Conservation (phyloP, 805 yeast species). For the Kodamaea restingae region DNA sequence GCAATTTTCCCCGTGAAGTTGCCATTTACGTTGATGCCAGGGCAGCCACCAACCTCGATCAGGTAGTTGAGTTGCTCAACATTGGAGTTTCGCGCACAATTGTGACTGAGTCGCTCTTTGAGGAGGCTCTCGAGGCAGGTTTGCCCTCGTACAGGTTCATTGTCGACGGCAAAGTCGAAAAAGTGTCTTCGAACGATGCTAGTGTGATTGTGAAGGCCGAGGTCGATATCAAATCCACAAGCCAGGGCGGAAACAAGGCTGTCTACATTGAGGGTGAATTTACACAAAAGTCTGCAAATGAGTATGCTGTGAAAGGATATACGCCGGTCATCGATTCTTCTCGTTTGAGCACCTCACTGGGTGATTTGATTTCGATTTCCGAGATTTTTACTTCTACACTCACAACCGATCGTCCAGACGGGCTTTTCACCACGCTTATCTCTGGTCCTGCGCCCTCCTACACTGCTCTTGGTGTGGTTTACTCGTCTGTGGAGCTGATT, state of each 20-base stretch:
- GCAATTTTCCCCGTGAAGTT: conserved; percentile 27
- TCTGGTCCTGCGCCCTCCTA: conserved; percentile 56
- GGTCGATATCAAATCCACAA: conserved; percentile 17
- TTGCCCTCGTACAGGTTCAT: conserved; percentile 50
- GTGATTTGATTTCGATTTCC: conserved; percentile 31
- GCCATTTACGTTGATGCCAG: conserved; percentile 31
- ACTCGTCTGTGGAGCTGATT: conserved; percentile 81
- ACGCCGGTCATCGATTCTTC: conserved; percentile 29
- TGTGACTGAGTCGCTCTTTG: conserved; percentile 27
- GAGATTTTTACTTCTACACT: conserved; percentile 49
- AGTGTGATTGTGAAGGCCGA: conserved; percentile 19
- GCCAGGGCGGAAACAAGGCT: conserved; percentile 27
- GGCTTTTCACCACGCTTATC: conserved; percentile 80
- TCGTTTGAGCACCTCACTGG: conserved; percentile 28
- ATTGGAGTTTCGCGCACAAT: conserved; percentile 53
- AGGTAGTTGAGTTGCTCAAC: conserved; percentile 46
- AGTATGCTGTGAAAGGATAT: conserved; percentile 30
- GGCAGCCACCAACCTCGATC: conserved; percentile 33
- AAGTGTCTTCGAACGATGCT: conserved; percentile 9
- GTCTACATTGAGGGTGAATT: conserved; percentile 20
- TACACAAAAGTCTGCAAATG: conserved; percentile 22
- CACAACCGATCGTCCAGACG: conserved; percentile 82
- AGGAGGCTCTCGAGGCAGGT: conserved; percentile 39
- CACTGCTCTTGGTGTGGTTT: conserved; percentile 75
- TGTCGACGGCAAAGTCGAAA: conserved; percentile 14